Evolutionary conservation across 2,329 filamentous ascomycete genomes (phyloP).

Genomic region (Aphanocladium album): DNA sequence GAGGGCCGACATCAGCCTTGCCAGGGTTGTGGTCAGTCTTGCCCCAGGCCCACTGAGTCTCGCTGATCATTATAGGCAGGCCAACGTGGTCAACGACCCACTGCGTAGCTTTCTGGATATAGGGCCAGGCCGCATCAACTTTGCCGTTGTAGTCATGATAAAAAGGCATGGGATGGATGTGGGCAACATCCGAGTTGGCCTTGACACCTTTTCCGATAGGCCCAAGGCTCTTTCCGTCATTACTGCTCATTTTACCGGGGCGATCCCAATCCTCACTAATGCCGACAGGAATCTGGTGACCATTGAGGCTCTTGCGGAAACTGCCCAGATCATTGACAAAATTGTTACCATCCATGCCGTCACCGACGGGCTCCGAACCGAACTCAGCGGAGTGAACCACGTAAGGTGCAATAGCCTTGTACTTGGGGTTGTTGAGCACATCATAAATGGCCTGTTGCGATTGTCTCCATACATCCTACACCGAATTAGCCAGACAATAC

Average conservation of each 20-base stretch:
- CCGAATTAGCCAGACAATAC: neutral
- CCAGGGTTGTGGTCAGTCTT: slow-evolving; percentile 15
- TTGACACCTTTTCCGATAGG: slow-evolving; percentile 16
- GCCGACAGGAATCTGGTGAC: slow-evolving; percentile 15
- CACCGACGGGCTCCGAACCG: slow-evolving; percentile 20
- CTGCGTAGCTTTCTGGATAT: slow-evolving; percentile 16
- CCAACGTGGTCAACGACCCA: slow-evolving; percentile 16
- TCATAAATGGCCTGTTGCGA: slow-evolving; percentile 20
- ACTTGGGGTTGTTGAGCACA: slow-evolving; percentile 16
- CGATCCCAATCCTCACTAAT: slow-evolving; percentile 21
- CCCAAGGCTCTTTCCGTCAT: slow-evolving; percentile 10
- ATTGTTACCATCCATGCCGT: slow-evolving; percentile 19
- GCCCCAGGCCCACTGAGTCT: slow-evolving; percentile 20
- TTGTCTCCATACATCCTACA: slow-evolving; percentile 15
- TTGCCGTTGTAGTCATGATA: slow-evolving; percentile 16
- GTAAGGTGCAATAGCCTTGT: slow-evolving; percentile 16
- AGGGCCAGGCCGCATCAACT: slow-evolving; percentile 15
- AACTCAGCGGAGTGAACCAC: slow-evolving; percentile 19
- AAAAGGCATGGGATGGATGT: slow-evolving; percentile 21
- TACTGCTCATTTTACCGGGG: slow-evolving; percentile 16
- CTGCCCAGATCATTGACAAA: slow-evolving; percentile 17
- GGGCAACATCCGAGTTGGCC: slow-evolving; percentile 17
- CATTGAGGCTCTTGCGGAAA: slow-evolving; percentile 15
- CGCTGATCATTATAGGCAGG: slow-evolving; percentile 17
- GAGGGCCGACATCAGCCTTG: slow-evolving; percentile 14